Base-by-base conservation (phyloP, 78 protist species). In the Dictyostelium intermedium region DNA sequence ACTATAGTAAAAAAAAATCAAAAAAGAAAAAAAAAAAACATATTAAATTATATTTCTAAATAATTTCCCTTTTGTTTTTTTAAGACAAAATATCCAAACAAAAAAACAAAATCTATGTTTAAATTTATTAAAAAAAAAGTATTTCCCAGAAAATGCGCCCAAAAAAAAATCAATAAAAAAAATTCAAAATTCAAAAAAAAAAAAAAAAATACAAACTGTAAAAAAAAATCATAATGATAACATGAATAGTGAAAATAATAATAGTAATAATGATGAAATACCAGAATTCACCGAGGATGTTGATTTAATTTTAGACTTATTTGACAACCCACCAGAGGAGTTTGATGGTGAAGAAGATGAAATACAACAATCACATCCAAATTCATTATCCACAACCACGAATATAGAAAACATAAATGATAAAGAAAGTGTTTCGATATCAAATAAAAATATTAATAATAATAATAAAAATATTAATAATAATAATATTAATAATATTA, bases 341-440 rank as follows among this genome's bases (percentile, higher is more conserved):
- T 11, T 27, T 32, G 23, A 32, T 32, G 41, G n/a, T 32, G 41
- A 70, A 27, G 74, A 66, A 1, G 77, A 70, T 25, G 77, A 70
- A 70, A 32, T 32, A 70, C 30, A 32, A 14, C 61, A 50, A 16
- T 50, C 61, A 50, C 61, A 50, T 16, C 1, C 61, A 50, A 16
- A 16, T 50, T 50, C 16, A 50, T n/a, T 5, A 76, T 23, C 70
- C 6, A 20, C 25, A 14, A 56, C 69, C 0, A 56, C 69, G 1
- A 20, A 16, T 23, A 60, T 8, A 63, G 8, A 18, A 25, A 27
- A 63, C 13, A 63, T 27, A 16, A 10, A 25, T 23, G 82, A 39
- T 76, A 30, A 76, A 70, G 77, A 70, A 70, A 70, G 77, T 70
- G 77, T 32, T 70, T 70, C 77, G n/a, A 23, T 39, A 76, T 76